Evolutionary conservation across 1,284 basidiomycete species (phyloP), one percentile per base, ranked within the genome.

Genomic region (Ceratobasidium sp.): DNA sequence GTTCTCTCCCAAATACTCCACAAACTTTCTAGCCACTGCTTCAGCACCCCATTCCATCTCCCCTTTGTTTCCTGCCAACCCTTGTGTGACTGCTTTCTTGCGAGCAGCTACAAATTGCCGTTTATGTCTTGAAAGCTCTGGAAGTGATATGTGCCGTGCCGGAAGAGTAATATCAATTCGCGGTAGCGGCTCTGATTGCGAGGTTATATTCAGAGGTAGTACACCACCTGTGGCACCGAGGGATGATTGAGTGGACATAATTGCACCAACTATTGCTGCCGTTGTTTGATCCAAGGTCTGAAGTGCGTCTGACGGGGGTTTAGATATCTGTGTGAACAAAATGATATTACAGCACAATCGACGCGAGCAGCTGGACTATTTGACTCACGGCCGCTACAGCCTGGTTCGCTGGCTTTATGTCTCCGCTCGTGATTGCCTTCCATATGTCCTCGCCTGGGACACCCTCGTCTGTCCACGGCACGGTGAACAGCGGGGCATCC

Each of bases 401-500:
- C 10, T 89, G 88, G 74, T 96, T 97, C 0, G 96, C 92, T 23
- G 93, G 92, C 79, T 92, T 95, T 75, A 96, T 85, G 58, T 84
- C 84, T 1, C 93, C 93, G 74, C 86, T 89, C 4, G 90, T 94
- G 30, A 96, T 82, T 0, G 93, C 90, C 18, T 89, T 85, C 91
- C 93, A 97, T 57, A 98, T 92, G 12, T 88, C 85, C 6, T 89
- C 86, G 23, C 83, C 84, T 0, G 94, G 93, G 2, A 93, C 81
- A 28, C 86, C 84, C 30, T 85, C 83, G 74, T 96, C 93, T 39
- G 87, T 85, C 88, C 90, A 93, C 1, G 89, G 82, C 0, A 98
- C 82, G 1, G 92, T 94, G 79, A 98, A 93, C 36, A 98, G 85
- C 0, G 97, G 97, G 0, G 95, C 92, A 81, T 99, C 97, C 97